Evolutionary conservation across 2,329 filamentous ascomycete genomes (phyloP), one percentile per base, ranked within the genome.

Genomic region (Penicillium sp.): DNA sequence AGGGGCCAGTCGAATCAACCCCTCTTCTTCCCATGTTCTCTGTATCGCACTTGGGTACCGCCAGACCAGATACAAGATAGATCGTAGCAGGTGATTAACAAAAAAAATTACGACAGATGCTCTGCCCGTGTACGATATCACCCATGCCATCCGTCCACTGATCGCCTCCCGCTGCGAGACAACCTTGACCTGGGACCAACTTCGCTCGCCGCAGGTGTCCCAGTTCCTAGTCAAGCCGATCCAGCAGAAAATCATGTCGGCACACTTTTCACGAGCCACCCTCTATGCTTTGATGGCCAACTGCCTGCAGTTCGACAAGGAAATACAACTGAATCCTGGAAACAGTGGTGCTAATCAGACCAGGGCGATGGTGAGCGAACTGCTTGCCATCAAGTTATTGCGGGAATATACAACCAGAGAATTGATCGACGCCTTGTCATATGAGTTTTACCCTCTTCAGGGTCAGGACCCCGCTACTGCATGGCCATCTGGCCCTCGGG

Each of bases 171-270:
- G 88, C 65, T 95, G 89, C 70, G 92, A 97, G 74, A 96, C 91
- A 1, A 92, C 89, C 0, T 75, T 97, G 44, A 86, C 89, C 13
- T 97, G 91, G 91, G 92, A 97, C 57, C 92, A 97, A 69, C 78
- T 97, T 55, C 83, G 91, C 56, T 95, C 90, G n/a, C 92, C 92
- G 3, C 92, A 97, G 67, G 86, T 97, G 49, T 95, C 90, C 13
- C 91, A 95, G 66, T 97, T 97, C 67, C 80, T 97, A 31, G 81
- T 96, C 66, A 96, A 96, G 75, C 92, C 92, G 2, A 93, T 96
- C 76, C 89, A 93, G 70, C 87, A 93, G 66, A 87, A 92, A 68
- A 91, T 96, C 55, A 84, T 86, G 53, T 78, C 82, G 13, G 83
- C 87, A 44, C 88, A 95, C 70, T 92, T 95, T 69, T 91, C 87